Evolutionary conservation across 2,329 filamentous ascomycete genomes (phyloP).

Genomic region (Fusarium lyarnte): DNA sequence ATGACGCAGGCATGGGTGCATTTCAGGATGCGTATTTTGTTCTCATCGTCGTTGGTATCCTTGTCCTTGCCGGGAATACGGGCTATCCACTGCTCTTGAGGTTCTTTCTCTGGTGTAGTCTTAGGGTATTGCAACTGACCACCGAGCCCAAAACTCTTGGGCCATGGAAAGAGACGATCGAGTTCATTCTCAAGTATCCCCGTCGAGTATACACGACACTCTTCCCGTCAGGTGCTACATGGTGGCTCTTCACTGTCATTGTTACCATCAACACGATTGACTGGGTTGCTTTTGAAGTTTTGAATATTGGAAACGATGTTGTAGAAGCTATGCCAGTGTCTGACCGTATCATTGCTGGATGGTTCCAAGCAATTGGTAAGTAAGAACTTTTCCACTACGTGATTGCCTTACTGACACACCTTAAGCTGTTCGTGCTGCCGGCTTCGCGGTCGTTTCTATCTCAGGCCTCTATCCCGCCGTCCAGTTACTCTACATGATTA

Average conservation of each 20-base stretch:
- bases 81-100: slow-evolving; percentile 72
- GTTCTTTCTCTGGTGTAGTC: slow-evolving; percentile 64
- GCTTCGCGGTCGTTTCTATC: slow-evolving; percentile 73
- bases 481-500: slow-evolving; percentile 68
- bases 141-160: slow-evolving; percentile 50
- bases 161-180: slow-evolving; percentile 60
- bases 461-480: slow-evolving; percentile 65
- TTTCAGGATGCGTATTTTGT: slow-evolving; percentile 65
- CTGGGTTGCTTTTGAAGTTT: slow-evolving; percentile 72
- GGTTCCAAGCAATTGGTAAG: slow-evolving; percentile 70
- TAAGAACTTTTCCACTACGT: not conserved
- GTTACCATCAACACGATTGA: slow-evolving; percentile 69
- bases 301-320: slow-evolving; percentile 69
- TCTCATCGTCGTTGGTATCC: slow-evolving; percentile 62
- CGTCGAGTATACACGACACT: slow-evolving; percentile 70
- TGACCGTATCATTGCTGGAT: slow-evolving; percentile 68
- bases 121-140: slow-evolving; percentile 52
- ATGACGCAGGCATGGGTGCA: slow-evolving; percentile 72
- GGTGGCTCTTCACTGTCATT: slow-evolving; percentile 72
- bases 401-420: slow-evolving; percentile 5
- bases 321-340: slow-evolving; percentile 62
- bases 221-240: slow-evolving; percentile 71
- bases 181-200: slow-evolving; percentile 65
- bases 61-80: slow-evolving; percentile 73
- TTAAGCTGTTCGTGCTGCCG: slow-evolving; percentile 69